phyloP scores from a whole-genome alignment of 1,284 basidiomycete genomes.

The Pyrrhoderma noxium region DNA sequence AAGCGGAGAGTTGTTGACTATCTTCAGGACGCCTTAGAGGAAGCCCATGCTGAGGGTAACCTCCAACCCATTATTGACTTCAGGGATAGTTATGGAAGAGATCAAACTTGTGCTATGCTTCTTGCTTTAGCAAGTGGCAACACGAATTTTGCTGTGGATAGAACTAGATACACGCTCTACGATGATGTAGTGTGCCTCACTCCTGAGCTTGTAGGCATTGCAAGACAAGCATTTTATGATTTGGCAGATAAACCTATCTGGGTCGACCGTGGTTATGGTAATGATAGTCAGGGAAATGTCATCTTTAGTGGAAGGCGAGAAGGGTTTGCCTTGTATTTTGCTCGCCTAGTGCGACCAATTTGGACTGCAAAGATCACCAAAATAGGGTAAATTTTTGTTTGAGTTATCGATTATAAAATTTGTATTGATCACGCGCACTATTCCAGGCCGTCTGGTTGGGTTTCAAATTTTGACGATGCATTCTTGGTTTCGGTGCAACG shows the following conservation, averaged over 20 bases:
- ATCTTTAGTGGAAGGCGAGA: slow-evolving; percentile 86
- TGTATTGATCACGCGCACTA: neutral
- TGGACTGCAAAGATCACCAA: slow-evolving; percentile 79
- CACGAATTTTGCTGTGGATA: slow-evolving; percentile 54
- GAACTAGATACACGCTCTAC: slow-evolving; percentile 30
- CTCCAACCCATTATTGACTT: slow-evolving; percentile 67
- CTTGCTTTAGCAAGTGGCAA: slow-evolving; percentile 73
- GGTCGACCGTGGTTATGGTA: slow-evolving; percentile 65
- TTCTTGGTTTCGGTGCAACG: slow-evolving; percentile 65
- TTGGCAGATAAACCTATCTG: slow-evolving; percentile 76
- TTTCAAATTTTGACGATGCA: slow-evolving; percentile 55
- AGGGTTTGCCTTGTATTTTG: slow-evolving; percentile 83
- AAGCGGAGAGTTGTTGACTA: slow-evolving; percentile 83
- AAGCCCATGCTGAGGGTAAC: slow-evolving; percentile 59
- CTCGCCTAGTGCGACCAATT: slow-evolving; percentile 77
- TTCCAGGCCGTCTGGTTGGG: slow-evolving; percentile 27
- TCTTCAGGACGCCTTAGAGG: slow-evolving; percentile 66
- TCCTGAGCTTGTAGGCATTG: slow-evolving; percentile 56
- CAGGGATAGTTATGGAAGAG: slow-evolving; percentile 77
- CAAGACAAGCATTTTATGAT: slow-evolving; percentile 79
- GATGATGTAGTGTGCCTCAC: slow-evolving; percentile 45
- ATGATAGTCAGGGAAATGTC: slow-evolving; percentile 64
- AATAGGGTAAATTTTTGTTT: slow-evolving; percentile 38
- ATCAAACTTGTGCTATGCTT: slow-evolving; percentile 90
- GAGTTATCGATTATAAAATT: neutral